phyloP scores from a whole-genome alignment of 2,329 filamentous ascomycete genomes.

The Xylogone sp. region DNA sequence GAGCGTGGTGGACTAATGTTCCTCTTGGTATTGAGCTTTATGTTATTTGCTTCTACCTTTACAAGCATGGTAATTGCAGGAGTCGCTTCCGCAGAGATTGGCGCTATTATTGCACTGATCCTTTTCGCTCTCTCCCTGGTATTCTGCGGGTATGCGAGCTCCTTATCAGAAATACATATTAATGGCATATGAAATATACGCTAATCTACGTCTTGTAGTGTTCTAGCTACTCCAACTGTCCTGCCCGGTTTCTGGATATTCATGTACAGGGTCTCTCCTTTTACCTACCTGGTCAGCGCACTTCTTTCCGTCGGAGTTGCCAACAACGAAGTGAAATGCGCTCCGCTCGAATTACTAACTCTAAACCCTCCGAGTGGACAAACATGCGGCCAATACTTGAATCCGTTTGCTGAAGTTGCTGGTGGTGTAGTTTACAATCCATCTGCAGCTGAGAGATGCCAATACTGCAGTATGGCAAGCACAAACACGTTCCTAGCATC shows the following conservation, averaged over 20 bases:
- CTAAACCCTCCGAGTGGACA: constrained; percentile 56
- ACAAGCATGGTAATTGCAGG: constrained; percentile 71
- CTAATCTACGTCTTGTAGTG: constrained; percentile 35
- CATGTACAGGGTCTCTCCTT: constrained; percentile 76
- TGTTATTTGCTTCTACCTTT: constrained; percentile 78
- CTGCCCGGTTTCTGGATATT: constrained; percentile 76
- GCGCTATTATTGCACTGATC: constrained; percentile 70
- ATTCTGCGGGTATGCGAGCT: constrained; percentile 51
- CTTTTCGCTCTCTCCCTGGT: constrained; percentile 68
- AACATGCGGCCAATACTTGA: constrained; percentile 58
- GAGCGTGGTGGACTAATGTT: constrained; percentile 76
- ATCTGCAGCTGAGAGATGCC: constrained; percentile 33
- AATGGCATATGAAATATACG: background rate
- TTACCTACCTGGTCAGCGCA: constrained; percentile 74
- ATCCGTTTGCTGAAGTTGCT: background rate
- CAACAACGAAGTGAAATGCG: constrained; percentile 60
- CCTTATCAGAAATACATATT: background rate
- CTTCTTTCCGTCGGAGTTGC: constrained; percentile 68
- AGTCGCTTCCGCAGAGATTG: constrained; percentile 69
- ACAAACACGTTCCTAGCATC: constrained; percentile 47
- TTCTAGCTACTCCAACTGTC: constrained; percentile 56
- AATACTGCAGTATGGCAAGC: constrained; percentile 46
- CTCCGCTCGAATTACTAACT: constrained; percentile 60
- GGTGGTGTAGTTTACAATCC: constrained; percentile 1
- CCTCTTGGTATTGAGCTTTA: constrained; percentile 68